These are phyloP conservation scores for Iberis pinnata DNA, from an alignment of 345 rosid genomes.

Conservation along the genomic window DNA sequence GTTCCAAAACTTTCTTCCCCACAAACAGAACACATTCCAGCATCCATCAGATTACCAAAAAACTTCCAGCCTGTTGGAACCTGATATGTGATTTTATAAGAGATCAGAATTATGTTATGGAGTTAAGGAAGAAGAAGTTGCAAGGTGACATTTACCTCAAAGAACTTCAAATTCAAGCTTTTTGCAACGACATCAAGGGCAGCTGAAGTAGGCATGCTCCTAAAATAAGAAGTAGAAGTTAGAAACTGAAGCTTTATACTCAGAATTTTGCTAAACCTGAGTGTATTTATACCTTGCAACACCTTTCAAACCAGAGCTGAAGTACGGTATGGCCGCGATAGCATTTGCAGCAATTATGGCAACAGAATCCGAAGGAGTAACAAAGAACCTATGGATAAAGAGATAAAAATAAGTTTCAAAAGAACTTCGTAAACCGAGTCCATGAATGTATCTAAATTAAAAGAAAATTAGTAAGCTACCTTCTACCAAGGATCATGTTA, in stretches of 20 bases:
- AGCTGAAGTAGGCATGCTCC: constrained; percentile 99
- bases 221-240: constrained; percentile 27
- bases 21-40: constrained; percentile 88
- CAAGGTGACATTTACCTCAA: constrained; percentile 56
- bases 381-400: constrained; percentile 66
- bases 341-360: constrained; percentile 99
- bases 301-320: constrained; percentile 91
- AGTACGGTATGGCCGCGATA: constrained; percentile 78
- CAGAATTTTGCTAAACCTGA: neutral
- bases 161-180: constrained; percentile 73
- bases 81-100: constrained; percentile 33
- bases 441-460: constrained; percentile 3
- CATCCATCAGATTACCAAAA: constrained; percentile 99
- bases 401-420: neutral
- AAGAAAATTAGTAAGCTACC: constrained; percentile 35
- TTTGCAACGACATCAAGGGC: constrained; percentile 97
- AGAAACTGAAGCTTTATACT: constrained; percentile 6
- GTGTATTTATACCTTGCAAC: constrained; percentile 76
- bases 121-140: constrained; percentile 8
- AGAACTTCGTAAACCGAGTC: neutral
- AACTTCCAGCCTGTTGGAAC: constrained; percentile 99
- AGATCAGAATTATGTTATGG: neutral
- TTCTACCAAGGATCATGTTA: constrained; percentile 97
- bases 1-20: constrained; percentile 99
- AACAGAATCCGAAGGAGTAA: constrained; percentile 98